Conservation (phyloP, 768 basidiomycete species). For the Termitomyces eurrhizus region DNA sequence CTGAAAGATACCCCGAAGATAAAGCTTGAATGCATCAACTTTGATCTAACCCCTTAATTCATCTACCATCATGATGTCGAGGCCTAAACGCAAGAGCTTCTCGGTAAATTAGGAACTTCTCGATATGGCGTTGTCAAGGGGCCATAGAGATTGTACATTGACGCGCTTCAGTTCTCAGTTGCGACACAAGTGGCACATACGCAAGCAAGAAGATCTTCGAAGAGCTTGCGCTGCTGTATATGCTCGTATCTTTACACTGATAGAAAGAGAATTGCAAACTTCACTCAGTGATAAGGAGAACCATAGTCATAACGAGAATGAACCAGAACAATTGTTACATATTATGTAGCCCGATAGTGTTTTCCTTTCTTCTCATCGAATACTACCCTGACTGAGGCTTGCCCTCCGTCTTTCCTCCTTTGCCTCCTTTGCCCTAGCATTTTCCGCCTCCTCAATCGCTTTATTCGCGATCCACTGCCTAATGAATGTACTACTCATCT, state of each 20-base stretch:
- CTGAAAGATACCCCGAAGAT: not conserved
- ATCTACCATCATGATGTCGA: not conserved
- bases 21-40: too few relatives aligned
- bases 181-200: not conserved
- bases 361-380: not conserved
- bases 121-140: not conserved
- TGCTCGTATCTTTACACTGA: not conserved
- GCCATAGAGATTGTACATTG: not conserved
- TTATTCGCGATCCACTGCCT: constrained; percentile 68
- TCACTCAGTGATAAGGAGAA: not conserved
- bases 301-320: not conserved
- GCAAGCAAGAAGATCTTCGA: not conserved
- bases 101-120: too few relatives aligned
- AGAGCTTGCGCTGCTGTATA: not conserved
- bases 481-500: constrained; percentile 95
- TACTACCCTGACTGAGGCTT: not conserved
- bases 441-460: constrained; percentile 3
- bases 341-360: not conserved
- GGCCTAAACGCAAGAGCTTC: not conserved
- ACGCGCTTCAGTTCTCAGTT: not conserved
- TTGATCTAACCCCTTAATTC: not conserved
- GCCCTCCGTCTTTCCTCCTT: not conserved
- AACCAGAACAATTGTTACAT: not conserved
- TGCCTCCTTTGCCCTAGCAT: not conserved
- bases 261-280: not conserved